These are phyloP conservation scores for Aspergillus leporis DNA, from an alignment of 495 filamentous ascomycete genomes.

Conservation along the genomic window DNA sequence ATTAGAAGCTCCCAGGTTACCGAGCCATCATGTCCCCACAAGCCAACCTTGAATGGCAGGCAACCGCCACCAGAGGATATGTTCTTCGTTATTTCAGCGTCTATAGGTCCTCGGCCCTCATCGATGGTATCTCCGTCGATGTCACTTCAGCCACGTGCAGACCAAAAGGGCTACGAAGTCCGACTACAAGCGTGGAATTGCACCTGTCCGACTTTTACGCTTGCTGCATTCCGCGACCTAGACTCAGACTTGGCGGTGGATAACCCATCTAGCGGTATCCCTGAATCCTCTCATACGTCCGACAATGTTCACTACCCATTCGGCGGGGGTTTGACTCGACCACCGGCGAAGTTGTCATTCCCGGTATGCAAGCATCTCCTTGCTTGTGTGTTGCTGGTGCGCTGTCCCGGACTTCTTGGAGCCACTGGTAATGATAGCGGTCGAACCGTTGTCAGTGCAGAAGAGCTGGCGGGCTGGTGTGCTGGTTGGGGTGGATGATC, in stretches of 20 bases:
- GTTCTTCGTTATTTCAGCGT: slow-evolving; percentile 47
- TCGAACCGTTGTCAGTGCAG: slow-evolving; percentile 48
- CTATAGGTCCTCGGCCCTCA: slow-evolving; percentile 36
- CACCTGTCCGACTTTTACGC: slow-evolving; percentile 79
- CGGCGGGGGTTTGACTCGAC: slow-evolving; percentile 50
- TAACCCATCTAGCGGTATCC: slow-evolving; percentile 10
- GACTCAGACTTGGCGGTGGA: slow-evolving; percentile 8
- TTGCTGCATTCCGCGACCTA: slow-evolving; percentile 59
- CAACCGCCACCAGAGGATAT: slow-evolving; percentile 21
- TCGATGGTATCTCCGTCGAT: slow-evolving; percentile 12
- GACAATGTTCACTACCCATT: slow-evolving; percentile 35
- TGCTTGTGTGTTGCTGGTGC: slow-evolving; percentile 75
- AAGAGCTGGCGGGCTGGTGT: slow-evolving; percentile 77
- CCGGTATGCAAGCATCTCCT: slow-evolving; percentile 89
- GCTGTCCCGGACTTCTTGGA: slow-evolving; percentile 58
- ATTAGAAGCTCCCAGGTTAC: not conserved
- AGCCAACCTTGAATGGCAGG: not conserved
- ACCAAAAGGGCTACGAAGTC: slow-evolving; percentile 62
- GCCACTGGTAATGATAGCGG: slow-evolving; percentile 23
- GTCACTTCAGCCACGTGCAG: slow-evolving; percentile 10
- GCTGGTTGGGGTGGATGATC: slow-evolving; percentile 58
- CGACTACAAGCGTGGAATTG: slow-evolving; percentile 82
- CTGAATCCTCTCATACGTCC: slow-evolving; percentile 14
- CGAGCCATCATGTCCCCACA: not conserved
- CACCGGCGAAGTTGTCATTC: slow-evolving; percentile 31